These are phyloP conservation scores for Paramarasmius palmivorus DNA, from an alignment of 1,284 basidiomycete species.

Conservation along the genomic window DNA sequence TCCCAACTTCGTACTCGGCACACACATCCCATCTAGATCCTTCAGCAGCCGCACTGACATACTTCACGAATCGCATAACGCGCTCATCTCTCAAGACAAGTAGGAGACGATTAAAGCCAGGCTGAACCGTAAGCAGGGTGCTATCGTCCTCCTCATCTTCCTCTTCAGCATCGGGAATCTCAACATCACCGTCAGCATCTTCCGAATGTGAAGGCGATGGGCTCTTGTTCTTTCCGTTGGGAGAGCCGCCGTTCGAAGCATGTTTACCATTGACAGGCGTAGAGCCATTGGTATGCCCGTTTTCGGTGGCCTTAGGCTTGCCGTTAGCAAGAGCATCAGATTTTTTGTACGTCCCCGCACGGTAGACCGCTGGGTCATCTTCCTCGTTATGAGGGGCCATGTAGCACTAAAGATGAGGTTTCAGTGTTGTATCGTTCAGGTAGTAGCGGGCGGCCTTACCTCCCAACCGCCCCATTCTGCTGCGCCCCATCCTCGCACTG, in stretches of 20 bases:
- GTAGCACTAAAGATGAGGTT: constrained; percentile 66
- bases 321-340: constrained; percentile 15
- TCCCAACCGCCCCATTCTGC: constrained; percentile 95
- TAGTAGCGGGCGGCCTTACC: constrained; percentile 40
- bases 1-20: constrained; percentile 85
- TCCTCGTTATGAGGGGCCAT: constrained; percentile 93
- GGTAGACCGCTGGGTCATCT: constrained; percentile 93
- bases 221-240: not conserved
- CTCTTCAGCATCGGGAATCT: constrained; percentile 34
- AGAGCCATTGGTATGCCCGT: constrained; percentile 18
- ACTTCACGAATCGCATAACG: constrained; percentile 94
- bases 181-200: constrained; percentile 30
- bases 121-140: constrained; percentile 87
- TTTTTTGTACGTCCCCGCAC: constrained; percentile 62
- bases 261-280: constrained; percentile 21
- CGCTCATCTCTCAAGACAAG: constrained; percentile 92
- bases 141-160: constrained; percentile 78
- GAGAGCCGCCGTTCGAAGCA: constrained; percentile 6
- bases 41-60: constrained; percentile 83
- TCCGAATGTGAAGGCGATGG: constrained; percentile 5
- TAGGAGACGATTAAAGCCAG: constrained; percentile 88
- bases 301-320: not conserved
- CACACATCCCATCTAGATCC: constrained; percentile 91
- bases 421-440: constrained; percentile 7
- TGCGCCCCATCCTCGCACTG: constrained; percentile 63